Percentiles rank a stretch among this genome's conserved stretches.
Conservation (phyloP, 1,284 basidiomycete genomes). For the Rhodotorula sp. region DNA sequence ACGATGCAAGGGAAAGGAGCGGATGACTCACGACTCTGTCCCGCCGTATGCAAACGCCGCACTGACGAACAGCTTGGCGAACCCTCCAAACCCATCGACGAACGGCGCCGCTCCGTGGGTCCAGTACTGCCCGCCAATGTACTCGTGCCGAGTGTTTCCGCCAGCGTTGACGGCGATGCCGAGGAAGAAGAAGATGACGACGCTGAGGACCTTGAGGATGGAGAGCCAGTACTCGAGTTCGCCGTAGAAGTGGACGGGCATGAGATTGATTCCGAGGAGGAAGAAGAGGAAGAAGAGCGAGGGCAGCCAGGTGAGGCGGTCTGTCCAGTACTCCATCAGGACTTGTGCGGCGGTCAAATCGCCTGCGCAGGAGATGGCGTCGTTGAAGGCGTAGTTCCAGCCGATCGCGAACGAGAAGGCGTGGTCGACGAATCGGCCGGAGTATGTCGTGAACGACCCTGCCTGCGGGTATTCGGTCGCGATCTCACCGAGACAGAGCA, state of each 20-base stretch:
- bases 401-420: slow-evolving; percentile 28
- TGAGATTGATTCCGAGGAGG: slow-evolving; percentile 28
- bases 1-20: background rate
- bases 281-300: slow-evolving; percentile 30
- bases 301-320: slow-evolving; percentile 18
- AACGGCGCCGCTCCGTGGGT: slow-evolving; percentile 19
- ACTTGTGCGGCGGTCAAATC: slow-evolving; percentile 46
- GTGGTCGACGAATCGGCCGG: slow-evolving; percentile 22
- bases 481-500: slow-evolving; percentile 34
- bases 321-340: slow-evolving; percentile 45
- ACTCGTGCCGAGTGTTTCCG: slow-evolving; percentile 8
- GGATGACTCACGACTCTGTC: slow-evolving; percentile 43
- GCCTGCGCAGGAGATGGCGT: slow-evolving; percentile 44
- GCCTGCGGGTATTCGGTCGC: slow-evolving; percentile 30
- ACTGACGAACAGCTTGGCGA: slow-evolving; percentile 47
- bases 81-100: slow-evolving; percentile 37
- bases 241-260: slow-evolving; percentile 28
- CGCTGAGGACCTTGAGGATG: slow-evolving; percentile 22
- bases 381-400: slow-evolving; percentile 40
- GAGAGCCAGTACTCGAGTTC: slow-evolving; percentile 32
- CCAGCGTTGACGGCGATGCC: slow-evolving; percentile 32
- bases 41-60: slow-evolving; percentile 48
- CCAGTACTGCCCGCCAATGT: slow-evolving; percentile 33
- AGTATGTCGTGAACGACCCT: slow-evolving; percentile 26
- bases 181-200: slow-evolving; percentile 38